Percentiles rank a stretch among this genome's conserved stretches.
Conservation (phyloP, 257 asterid genomes). For the Salvia hispanica region DNA sequence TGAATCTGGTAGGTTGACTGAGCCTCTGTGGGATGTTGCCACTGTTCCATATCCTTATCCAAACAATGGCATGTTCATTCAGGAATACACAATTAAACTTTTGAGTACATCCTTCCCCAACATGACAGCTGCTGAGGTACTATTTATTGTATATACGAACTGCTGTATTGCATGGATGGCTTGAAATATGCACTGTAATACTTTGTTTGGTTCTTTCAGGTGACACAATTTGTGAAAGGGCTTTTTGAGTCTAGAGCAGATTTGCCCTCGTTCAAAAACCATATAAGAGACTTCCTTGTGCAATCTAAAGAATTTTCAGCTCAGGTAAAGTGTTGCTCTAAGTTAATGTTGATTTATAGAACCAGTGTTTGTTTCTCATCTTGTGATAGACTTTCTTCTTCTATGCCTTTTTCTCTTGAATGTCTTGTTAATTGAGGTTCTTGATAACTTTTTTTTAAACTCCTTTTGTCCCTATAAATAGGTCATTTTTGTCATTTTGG, state of each 20-base stretch:
- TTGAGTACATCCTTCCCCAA: conserved; percentile 91
- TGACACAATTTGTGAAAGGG: conserved; percentile 81
- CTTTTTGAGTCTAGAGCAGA: conserved; percentile 68
- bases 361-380: conserved; percentile 12
- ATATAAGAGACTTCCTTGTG: conserved; percentile 83
- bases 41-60: conserved; percentile 71
- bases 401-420: background rate
- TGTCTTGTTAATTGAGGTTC: background rate
- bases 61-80: conserved; percentile 66
- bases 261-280: conserved; percentile 73
- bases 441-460: too few species aligned
- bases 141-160: background rate
- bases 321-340: conserved; percentile 58
- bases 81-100: conserved; percentile 86
- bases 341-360: conserved; percentile 13
- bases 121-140: conserved; percentile 91
- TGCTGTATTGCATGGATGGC: conserved; percentile 10
- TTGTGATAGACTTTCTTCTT: background rate
- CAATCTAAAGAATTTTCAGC: conserved; percentile 98
- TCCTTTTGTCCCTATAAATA: too few species aligned
- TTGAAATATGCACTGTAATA: background rate
- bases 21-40: conserved; percentile 90
- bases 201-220: conserved; percentile 47
- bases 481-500: too few species aligned
- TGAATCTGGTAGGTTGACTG: conserved; percentile 70